Base-by-base conservation (phyloP, 257 asterid genomes). In the Euphrasia confusa region DNA sequence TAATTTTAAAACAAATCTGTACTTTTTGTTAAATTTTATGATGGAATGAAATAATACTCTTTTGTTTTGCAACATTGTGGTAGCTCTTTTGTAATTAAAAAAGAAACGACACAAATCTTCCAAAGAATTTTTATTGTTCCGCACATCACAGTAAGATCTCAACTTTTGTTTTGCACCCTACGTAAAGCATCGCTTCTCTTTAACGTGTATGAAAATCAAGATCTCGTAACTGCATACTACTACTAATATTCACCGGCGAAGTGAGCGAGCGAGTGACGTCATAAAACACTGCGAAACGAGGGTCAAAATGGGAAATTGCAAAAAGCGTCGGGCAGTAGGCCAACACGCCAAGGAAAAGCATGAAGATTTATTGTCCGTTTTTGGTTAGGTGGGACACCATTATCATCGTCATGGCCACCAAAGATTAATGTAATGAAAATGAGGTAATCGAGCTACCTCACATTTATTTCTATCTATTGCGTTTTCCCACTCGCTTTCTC, bases 401-500 rank as follows among this genome's bases (percentile, higher is more conserved):
- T 27, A 58, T 55, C 69, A 11, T 26, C n/a, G 63, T 55, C 69
- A 11, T 26, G 17, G 63, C 74, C 53, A 64, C 57, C 60, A 7
- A 17, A 30, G 14, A 28, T 35, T 60, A 44, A 54, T 21, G 59
- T 42, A 39, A 67, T n/a, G 57, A 52, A 52, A 30, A 56, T 54
- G 61, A 53, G 65, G 62, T 21, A 21, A 21, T 21, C 24, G 24
- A 54, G 69, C 76, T 55, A 65, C 75, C 28, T 18, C 56, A 68
- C 68, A 69, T 73, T 73, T 61, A 69, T 48, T 63, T 78, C 79
- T 26, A 13, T 85, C 24, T 21, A 21, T 21, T 21, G 24, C 24
- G 24, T 21, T 21, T 21, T 85, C 94, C 67, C 59, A 35, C 66
- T 45, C 57, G 30, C 58, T 81, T 84, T 76, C 79, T 11, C 30